phyloP scores from a whole-genome alignment of 306 rosid genomes.

The Acmispon strigosus region DNA sequence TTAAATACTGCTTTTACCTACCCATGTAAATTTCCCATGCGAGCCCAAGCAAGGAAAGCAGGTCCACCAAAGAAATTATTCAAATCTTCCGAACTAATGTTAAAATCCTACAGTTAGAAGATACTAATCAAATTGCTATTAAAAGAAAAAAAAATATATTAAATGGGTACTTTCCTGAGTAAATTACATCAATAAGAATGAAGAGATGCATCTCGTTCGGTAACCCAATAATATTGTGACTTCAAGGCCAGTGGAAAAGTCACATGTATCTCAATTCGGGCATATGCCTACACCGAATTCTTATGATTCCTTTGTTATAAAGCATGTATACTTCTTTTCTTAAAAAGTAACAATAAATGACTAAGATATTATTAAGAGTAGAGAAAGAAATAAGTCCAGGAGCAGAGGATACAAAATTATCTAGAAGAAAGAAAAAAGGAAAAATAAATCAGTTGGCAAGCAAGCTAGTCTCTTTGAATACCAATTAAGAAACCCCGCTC shows the following conservation, averaged over 20 bases:
- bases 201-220: conserved; percentile 10
- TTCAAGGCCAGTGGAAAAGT: not conserved
- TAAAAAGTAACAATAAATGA: not conserved
- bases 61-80: conserved; percentile 91
- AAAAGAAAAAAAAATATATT: not conserved
- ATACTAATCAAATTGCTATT: conserved; percentile 28
- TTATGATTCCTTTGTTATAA: not conserved
- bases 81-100: conserved; percentile 56
- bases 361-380: not conserved
- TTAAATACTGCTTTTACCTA: conserved; percentile 39
- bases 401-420: too few species aligned
- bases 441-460: too few species aligned
- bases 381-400: too few species aligned
- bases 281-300: not conserved
- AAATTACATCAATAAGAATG: conserved; percentile 1
- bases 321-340: not conserved
- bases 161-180: not conserved
- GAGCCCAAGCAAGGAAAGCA: conserved; percentile 99
- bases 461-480: too few species aligned
- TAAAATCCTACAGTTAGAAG: conserved; percentile 62
- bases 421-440: too few species aligned
- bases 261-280: not conserved
- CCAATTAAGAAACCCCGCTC: too few species aligned
- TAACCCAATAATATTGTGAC: not conserved
- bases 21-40: conserved; percentile 98